These are phyloP conservation scores for Phytopythium helicoides DNA, from an alignment of 352 stramenopile genomes.

Conservation along the genomic window DNA sequence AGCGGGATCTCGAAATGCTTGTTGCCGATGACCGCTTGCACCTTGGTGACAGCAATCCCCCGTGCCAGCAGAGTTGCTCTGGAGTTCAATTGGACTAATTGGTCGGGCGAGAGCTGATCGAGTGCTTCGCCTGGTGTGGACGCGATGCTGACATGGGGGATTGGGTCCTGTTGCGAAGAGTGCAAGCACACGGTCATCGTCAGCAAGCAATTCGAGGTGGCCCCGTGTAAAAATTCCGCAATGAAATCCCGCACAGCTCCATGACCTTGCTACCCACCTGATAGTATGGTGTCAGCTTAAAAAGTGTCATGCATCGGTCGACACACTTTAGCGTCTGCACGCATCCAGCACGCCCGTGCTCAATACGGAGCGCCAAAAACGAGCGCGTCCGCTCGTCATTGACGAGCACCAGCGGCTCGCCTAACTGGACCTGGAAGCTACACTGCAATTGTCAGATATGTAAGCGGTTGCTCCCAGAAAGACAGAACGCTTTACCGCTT, in stretches of 20 bases:
- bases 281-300: constrained; percentile 58
- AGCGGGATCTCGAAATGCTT: constrained; percentile 78
- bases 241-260: constrained; percentile 5
- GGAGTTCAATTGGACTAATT: constrained; percentile 22
- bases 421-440: constrained; percentile 51
- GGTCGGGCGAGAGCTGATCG: constrained; percentile 30
- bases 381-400: constrained; percentile 79
- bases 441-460: neutral
- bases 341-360: constrained; percentile 29
- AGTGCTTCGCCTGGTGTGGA: constrained; percentile 58
- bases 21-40: constrained; percentile 79
- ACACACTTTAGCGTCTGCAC: constrained; percentile 47
- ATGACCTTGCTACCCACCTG: constrained; percentile 39
- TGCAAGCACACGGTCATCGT: constrained; percentile 19
- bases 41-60: constrained; percentile 24
- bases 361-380: constrained; percentile 61
- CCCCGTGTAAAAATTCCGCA: constrained; percentile 4
- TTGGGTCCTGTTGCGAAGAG: constrained; percentile 49
- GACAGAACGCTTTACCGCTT: constrained; percentile 30
- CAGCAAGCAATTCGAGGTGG: constrained; percentile 36
- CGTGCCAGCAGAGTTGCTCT: constrained; percentile 6
- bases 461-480: neutral
- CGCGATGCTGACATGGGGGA: constrained; percentile 79
- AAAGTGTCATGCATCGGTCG: constrained; percentile 55
- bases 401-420: constrained; percentile 37